Conservation (phyloP, 495 filamentous ascomycete species). For the Hypoxylon fragiforme region DNA sequence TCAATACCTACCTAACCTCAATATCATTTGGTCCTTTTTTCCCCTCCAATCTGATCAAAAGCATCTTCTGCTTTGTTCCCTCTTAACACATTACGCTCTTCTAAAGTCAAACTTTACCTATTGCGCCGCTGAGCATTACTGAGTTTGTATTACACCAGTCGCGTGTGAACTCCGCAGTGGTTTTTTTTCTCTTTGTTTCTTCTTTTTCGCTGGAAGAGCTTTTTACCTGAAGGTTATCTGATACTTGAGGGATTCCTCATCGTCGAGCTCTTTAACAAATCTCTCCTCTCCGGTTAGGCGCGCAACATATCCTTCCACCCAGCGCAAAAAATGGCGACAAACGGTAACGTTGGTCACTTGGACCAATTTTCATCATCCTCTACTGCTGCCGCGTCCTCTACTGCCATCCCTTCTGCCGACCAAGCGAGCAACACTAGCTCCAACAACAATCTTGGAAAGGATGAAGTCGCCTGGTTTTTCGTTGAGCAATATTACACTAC, state of each 20-base stretch:
- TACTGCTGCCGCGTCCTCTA: conserved; percentile 26
- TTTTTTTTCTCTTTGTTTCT: not conserved
- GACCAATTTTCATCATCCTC: conserved; percentile 42
- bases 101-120: not conserved
- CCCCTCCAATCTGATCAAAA: conserved; percentile 5
- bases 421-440: conserved; percentile 21
- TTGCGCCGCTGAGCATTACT: conserved; percentile 13
- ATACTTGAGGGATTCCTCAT: conserved; percentile 9
- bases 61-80: conserved; percentile 6
- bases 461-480: conserved; percentile 98
- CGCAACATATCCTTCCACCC: conserved; percentile 17
- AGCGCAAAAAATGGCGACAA: conserved; percentile 54
- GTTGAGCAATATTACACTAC: conserved; percentile 99
- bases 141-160: conserved; percentile 12
- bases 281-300: conserved; percentile 20
- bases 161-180: conserved; percentile 9
- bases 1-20: not conserved
- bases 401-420: conserved; percentile 15
- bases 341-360: conserved; percentile 47
- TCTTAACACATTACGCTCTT: conserved; percentile 6
- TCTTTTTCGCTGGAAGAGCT: conserved; percentile 8
- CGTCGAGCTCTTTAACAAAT: conserved; percentile 12
- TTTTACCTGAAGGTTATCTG: not conserved
- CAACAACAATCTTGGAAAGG: conserved; percentile 58
- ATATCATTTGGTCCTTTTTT: conserved; percentile 17